Conservation (phyloP, 768 basidiomycete genomes). For the Termitomyces sp. region DNA sequence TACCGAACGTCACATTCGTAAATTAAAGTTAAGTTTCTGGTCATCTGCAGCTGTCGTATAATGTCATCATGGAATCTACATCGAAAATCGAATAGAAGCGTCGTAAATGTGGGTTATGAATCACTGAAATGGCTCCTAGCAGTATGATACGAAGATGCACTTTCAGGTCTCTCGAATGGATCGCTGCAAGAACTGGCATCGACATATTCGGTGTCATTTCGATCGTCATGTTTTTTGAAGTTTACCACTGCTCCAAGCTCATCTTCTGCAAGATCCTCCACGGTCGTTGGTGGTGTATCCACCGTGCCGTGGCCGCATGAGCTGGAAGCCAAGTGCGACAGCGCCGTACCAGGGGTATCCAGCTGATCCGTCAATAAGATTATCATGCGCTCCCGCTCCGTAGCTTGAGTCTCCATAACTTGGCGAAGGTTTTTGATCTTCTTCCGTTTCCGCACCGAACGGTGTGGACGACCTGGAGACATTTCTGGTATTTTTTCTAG, state of each 20-base stretch:
- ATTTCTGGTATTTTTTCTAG: neutral
- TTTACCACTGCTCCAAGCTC: neutral
- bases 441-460: slow-evolving; percentile 8
- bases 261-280: slow-evolving; percentile 13
- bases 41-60: neutral
- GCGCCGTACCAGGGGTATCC: neutral
- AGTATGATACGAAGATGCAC: slow-evolving; percentile 31
- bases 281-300: slow-evolving; percentile 17
- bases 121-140: slow-evolving; percentile 30
- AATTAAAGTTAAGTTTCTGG: neutral
- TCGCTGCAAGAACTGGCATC: neutral
- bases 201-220: neutral
- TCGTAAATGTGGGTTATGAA: neutral
- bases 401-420: neutral
- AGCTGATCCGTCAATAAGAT: neutral
- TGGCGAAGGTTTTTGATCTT: neutral
- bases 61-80: neutral
- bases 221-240: neutral
- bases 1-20: neutral
- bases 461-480: neutral
- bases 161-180: slow-evolving; percentile 23
- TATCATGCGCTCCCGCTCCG: neutral
- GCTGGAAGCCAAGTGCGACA: slow-evolving; percentile 4
- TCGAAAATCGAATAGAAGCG: neutral
- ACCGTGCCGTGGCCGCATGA: slow-evolving; percentile 8